Base-by-base conservation (phyloP, 768 basidiomycete genomes). In the Tulasnella sp. region DNA sequence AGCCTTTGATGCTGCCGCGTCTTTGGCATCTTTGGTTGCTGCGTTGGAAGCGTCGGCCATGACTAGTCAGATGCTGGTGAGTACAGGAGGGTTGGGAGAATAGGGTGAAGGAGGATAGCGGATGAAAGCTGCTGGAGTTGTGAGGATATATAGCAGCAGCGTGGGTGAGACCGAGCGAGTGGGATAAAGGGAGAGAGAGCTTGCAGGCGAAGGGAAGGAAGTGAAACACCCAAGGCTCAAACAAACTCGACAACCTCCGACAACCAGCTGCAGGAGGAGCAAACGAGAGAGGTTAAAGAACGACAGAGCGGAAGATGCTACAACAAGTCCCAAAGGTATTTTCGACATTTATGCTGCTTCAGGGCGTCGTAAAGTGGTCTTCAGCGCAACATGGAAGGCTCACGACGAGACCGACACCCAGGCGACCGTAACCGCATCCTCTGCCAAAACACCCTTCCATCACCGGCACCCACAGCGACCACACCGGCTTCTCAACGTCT, bases 21-120 rank as follows among this genome's bases (percentile, higher is more conserved):
- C 76, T 71, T 77, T 77, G n/a, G 76, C 27, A 71, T 77, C 76
- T 38, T 74, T 74, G 71, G 78, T 38, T n/a, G 58, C 36, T 27
- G 68, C 46, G 76, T n/a, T 42, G 58, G 76, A 56, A n/a, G 58
- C 76, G 76, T 77, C 76, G 42, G 76, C 56, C 76, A 77, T 77
- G 76, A 62, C 27, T 75, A 21, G n/a, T 75, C 34, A 48, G 34
- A 48, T 46, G 27, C 39, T 56, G 62, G 58, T 38, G 14, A 71
- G n/a, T n/a, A n/a, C n/a, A 62, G n/a, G 34, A 39, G 62, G 56
- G 38, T 46, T 27, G 10, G 27, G 27, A 48, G 31, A 52, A 76
- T 39, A 76, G 76, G 48, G 34, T 44, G 52, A 24, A 27, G 75
- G 56, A 38, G 16, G 52, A 36, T 18, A 46, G 7, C 34, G 27